phyloP scores from a whole-genome alignment of 2,329 filamentous ascomycete species.

The Canariomyces notabilis region DNA sequence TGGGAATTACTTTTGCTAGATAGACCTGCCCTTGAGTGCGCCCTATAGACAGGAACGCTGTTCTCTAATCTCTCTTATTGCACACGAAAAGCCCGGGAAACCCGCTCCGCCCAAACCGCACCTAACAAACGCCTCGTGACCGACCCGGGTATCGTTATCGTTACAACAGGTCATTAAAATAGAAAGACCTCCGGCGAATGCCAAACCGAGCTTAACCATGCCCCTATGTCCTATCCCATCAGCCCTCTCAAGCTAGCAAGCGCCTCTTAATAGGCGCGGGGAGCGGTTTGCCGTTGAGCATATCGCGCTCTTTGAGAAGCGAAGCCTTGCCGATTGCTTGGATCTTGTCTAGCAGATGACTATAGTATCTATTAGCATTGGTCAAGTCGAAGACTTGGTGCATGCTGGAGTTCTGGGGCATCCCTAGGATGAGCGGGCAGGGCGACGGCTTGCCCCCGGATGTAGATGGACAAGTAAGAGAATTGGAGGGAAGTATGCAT shows the following conservation, averaged over 20 bases:
- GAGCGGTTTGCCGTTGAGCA: conserved; percentile 31
- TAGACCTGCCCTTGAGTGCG: not conserved
- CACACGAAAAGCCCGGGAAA: too few species aligned
- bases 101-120: too few species aligned
- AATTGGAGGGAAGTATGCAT: conserved; percentile 30
- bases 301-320: conserved; percentile 29
- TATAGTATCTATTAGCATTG: conserved; percentile 33
- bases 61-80: too few species aligned
- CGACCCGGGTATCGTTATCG: too few species aligned
- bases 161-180: not conserved
- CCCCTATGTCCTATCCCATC: not conserved
- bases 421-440: too few species aligned
- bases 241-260: conserved; percentile 32
- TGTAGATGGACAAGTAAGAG: conserved; percentile 7
- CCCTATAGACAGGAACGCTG: too few species aligned
- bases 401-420: too few species aligned
- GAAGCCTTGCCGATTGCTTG: conserved; percentile 41
- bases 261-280: conserved; percentile 44
- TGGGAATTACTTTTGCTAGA: not conserved
- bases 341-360: conserved; percentile 53
- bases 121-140: too few species aligned
- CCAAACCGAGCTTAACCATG: not conserved
- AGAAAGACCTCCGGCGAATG: not conserved
- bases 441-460: conserved; percentile 21
- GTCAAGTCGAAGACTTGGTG: conserved; percentile 24